Evolutionary conservation across 139 green algal genomes (phyloP).

Genomic region (Yamagishiella unicocca): DNA sequence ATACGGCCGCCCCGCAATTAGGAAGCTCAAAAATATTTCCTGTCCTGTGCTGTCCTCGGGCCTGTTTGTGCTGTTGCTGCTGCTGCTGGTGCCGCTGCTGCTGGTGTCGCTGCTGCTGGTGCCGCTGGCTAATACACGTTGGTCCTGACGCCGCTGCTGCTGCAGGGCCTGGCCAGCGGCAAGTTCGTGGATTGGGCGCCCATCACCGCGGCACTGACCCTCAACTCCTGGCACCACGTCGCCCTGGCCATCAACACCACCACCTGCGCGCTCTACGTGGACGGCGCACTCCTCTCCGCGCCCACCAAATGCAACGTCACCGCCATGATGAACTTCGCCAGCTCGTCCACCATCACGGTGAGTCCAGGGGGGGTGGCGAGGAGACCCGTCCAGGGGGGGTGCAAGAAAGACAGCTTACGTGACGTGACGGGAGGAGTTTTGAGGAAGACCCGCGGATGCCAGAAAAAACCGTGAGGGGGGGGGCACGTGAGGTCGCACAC

Average conservation of each 20-base stretch:
- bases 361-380: not conserved
- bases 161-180: not conserved
- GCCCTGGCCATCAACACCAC: slow-evolving; percentile 30
- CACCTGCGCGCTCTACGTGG: slow-evolving; percentile 16
- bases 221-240: slow-evolving; percentile 42
- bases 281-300: not conserved
- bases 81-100: not conserved
- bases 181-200: not conserved
- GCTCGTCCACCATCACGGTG: not conserved
- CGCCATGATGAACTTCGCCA: not conserved
- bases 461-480: not conserved
- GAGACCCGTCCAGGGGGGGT: not conserved
- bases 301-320: slow-evolving; percentile 1
- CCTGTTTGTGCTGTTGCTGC: not conserved
- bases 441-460: no score
- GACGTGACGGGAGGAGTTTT: no score
- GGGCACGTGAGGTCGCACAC: not conserved
- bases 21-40: no score
- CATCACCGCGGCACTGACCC: not conserved
- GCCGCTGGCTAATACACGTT: not conserved
- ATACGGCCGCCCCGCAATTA: no score
- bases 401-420: no score
- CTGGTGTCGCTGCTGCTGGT: not conserved
- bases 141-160: not conserved
- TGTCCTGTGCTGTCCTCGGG: no score